Base-by-base conservation (phyloP, 306 rosid genomes). In the Fragaria iinumae region DNA sequence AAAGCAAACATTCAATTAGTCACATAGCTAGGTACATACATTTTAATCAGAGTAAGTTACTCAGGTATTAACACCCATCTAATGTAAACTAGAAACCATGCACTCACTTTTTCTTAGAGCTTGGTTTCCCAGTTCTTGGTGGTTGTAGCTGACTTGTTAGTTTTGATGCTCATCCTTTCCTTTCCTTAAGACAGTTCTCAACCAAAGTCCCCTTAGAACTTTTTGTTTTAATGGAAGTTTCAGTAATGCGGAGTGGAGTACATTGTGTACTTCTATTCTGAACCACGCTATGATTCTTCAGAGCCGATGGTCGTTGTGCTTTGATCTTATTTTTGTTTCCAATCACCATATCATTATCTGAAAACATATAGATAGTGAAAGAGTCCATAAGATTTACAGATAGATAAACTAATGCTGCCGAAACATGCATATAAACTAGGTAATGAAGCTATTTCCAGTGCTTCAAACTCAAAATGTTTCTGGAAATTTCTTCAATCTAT, bases 271-370 rank as follows among this genome's bases (percentile, higher is more conserved):
- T 93, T 66, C 91, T 84, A 68, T 80, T 86, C 83, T 79, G 92
- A 52, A 69, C 75, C 29, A 75, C 60, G 34, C 76, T 72, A 60
- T 55, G 81, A 69, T 84, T 91, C 91, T 89, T 90, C 68, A 81
- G 55, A 74, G 83, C 79, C n/a, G 91, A 68, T 20, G 78, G 45
- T 69, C 80, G 80, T 72, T 82, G 79, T 29, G 74, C 82, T 60
- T 81, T 82, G 57, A n/a, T 77, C 84, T 79, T 83, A 84, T 87
- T 90, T 81, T 67, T 85, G 69, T 81, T 82, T 67, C 98, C 91
- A 23, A 93, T 83, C 84, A 77, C 18, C 3, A 4, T 3, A 80
- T 93, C 98, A 71, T 93, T 93, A 18, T 90, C 98, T 93, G 89
- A 77, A 71, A 59, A 27, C 67, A 36, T 4, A 43, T 20, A 39